Evolutionary conservation across 2,329 filamentous ascomycete genomes (phyloP).

Genomic region (Colletotrichum cordylinicola): DNA sequence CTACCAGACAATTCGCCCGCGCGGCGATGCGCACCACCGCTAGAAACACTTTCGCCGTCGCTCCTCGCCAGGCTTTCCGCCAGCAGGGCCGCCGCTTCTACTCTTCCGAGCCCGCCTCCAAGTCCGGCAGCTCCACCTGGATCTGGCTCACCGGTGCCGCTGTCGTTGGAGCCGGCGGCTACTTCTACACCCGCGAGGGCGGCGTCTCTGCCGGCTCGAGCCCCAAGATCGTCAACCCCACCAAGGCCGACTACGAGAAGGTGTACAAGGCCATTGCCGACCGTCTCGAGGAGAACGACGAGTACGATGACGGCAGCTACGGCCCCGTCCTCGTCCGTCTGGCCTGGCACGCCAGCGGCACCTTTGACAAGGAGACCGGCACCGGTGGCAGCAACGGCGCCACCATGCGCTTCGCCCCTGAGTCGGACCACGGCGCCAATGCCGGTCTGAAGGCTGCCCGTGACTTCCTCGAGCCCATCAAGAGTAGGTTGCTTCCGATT

Average conservation of each 20-base stretch:
- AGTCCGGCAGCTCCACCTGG: constrained; percentile 53
- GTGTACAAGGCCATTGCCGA: constrained; percentile 89
- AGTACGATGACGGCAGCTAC: constrained; percentile 97
- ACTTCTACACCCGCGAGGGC: constrained; percentile 68
- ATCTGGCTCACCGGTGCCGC: constrained; percentile 66
- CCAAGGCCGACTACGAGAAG: constrained; percentile 89
- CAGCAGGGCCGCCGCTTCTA: constrained; percentile 80
- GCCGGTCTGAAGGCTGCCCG: constrained; percentile 86
- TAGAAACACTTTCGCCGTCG: constrained; percentile 64
- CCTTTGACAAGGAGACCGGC: constrained; percentile 84
- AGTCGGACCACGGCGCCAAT: constrained; percentile 91
- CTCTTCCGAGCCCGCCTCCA: constrained; percentile 68
- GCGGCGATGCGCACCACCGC: constrained; percentile 64
- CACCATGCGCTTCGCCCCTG: constrained; percentile 94
- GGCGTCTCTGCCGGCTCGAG: constrained; percentile 50
- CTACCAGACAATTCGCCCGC: constrained; percentile 55
- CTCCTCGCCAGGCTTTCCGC: constrained; percentile 73
- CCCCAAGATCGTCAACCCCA: constrained; percentile 66
- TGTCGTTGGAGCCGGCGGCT: constrained; percentile 66
- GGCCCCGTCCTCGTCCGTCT: constrained; percentile 89
- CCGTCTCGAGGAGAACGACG: constrained; percentile 83
- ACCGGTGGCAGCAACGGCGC: constrained; percentile 96
- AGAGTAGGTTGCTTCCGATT: constrained; percentile 57
- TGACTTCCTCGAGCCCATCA: constrained; percentile 92
- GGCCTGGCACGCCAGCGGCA: constrained; percentile 94